Conservation (phyloP, 345 rosid species). For the Gossypium stocksii region DNA sequence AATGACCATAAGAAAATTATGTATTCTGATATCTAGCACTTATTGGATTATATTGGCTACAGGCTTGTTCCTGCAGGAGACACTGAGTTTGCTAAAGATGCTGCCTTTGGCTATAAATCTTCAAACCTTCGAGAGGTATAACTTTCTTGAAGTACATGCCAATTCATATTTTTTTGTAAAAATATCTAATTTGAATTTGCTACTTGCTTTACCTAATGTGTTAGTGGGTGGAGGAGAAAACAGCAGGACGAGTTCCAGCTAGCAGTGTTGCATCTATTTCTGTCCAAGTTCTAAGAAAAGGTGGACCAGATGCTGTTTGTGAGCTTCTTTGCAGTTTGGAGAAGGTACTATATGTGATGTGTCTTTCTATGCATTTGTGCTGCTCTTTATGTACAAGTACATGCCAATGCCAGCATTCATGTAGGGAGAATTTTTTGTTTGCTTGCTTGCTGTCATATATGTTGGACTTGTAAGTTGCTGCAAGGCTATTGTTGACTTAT, state of each 20-base stretch:
- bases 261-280: slow-evolving; percentile 68
- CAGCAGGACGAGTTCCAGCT: slow-evolving; percentile 62
- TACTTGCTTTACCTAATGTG: slow-evolving; percentile 15
- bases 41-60: slow-evolving; percentile 20
- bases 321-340: slow-evolving; percentile 62
- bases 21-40: slow-evolving; percentile 10
- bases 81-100: slow-evolving; percentile 94
- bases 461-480: neutral
- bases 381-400: neutral
- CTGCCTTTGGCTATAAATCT: slow-evolving; percentile 84
- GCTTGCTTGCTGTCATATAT: neutral
- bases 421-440: neutral
- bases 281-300: slow-evolving; percentile 72
- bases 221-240: slow-evolving; percentile 98
- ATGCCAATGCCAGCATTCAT: neutral
- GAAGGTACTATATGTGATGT: slow-evolving; percentile 48
- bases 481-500: neutral
- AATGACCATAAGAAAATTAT: neutral
- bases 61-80: slow-evolving; percentile 96
- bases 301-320: slow-evolving; percentile 90
- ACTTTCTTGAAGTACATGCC: slow-evolving; percentile 14
- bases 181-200: slow-evolving; percentile 12
- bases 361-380: neutral
- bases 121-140: slow-evolving; percentile 83
- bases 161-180: neutral